Base-by-base conservation (phyloP, 2,329 filamentous ascomycete genomes). In the Claviceps capensis region DNA sequence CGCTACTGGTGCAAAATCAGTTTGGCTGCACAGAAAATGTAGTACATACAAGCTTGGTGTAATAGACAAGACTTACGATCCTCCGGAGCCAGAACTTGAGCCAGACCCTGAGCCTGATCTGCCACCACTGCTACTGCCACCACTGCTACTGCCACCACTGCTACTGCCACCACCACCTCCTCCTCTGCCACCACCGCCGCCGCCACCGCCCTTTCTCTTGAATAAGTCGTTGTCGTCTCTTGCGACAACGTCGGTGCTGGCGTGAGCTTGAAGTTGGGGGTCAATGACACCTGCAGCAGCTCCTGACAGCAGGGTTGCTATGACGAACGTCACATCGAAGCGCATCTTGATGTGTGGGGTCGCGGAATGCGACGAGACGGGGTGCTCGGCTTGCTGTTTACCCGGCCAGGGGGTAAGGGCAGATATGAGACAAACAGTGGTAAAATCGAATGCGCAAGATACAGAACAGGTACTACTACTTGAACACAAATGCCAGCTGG, bases 161-260 rank as follows among this genome's bases (percentile, higher is more conserved):
- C 60, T 51, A 3, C 63, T 53, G 30, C 61, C 49, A 2, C 64
- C 54, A 14, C 67, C 59, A 26, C 66, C 59, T 16, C 67, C 66
- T 9, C 74, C 72, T 53, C 72, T 66, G 17, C 72, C 69, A 48
- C 77, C 75, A 11, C 75, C 67, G 8, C 76, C 77, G 6, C 79
- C 79, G 47, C 80, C 79, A 9, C 53, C 53, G 38, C 79, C 79
- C 59, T 77, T 77, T 56, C 80, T 73, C 69, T 80, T 82, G 69
- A 72, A 81, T 22, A 82, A 64, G 36, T 79, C 71, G 50, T 74
- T 63, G 50, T 65, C 60, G 30, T 67, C 59, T 26, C 56, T 56
- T 7, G 61, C 57, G 11, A 54, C 4, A 49, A 8, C 59, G 37
- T 61, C 62, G 19, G 57, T 53, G 53, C 57, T 60, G 30, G 59